Conservation (phyloP, 169 alveolate genomes). For the Toxoplasma gondii region DNA sequence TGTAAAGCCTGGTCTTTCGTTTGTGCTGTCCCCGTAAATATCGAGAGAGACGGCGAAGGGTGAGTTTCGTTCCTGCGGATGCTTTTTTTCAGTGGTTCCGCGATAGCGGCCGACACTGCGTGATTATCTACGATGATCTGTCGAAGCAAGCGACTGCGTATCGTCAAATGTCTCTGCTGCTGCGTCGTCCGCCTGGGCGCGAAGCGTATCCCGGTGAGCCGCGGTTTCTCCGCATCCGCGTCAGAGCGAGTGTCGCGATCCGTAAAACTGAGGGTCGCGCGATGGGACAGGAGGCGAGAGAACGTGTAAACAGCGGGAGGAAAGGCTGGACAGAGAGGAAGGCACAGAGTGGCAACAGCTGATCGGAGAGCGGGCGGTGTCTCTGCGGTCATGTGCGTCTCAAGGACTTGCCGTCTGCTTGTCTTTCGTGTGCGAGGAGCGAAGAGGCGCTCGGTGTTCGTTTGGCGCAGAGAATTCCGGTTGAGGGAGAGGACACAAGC, state of each 20-base stretch:
- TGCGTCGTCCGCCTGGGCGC: slow-evolving; percentile 89
- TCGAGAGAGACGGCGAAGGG: too few species aligned
- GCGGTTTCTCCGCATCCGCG: background rate
- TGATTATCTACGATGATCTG: slow-evolving; percentile 97
- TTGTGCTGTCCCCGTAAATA: background rate
- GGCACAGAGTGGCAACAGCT: too few species aligned
- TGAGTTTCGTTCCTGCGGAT: background rate
- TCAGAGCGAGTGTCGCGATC: too few species aligned
- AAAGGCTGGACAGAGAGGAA: too few species aligned
- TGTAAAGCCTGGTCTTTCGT: too few species aligned
- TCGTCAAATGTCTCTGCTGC: slow-evolving; percentile 94
- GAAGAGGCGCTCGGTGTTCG: too few species aligned
- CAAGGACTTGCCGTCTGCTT: background rate
- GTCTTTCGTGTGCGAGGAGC: too few species aligned
- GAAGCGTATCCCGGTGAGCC: slow-evolving; percentile 93
- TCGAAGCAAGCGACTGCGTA: slow-evolving; percentile 99
- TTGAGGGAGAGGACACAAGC: too few species aligned
- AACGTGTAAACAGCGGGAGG: too few species aligned
- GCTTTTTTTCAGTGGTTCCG: slow-evolving; percentile 87
- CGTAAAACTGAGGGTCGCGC: too few species aligned
- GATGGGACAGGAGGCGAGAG: too few species aligned
- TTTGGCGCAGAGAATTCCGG: too few species aligned
- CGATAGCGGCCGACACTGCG: slow-evolving; percentile 95
- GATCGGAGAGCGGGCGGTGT: background rate
- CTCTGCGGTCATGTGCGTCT: background rate